phyloP scores from a whole-genome alignment of 371 early-diverging fungal genomes.

The Coemansia sp. region DNA sequence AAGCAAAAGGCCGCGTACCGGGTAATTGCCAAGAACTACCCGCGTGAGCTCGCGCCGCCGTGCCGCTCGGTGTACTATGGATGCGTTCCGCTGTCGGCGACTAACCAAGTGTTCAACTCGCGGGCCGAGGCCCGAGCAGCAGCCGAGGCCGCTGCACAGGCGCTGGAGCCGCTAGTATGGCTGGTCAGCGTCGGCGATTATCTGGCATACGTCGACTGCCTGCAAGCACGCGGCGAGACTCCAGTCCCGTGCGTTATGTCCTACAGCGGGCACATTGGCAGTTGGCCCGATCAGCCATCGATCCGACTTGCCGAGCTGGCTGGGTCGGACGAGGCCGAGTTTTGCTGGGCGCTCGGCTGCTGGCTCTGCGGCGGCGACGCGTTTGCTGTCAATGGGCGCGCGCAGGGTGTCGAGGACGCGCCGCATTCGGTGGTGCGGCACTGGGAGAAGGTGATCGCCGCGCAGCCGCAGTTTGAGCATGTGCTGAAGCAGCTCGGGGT shows the following conservation, averaged over 20 bases:
- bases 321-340: slow-evolving; percentile 6
- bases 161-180: slow-evolving; percentile 15
- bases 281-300: slow-evolving; percentile 2
- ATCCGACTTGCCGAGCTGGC: neutral
- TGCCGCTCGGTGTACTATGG: slow-evolving; percentile 45
- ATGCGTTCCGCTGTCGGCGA: slow-evolving; percentile 24
- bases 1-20: slow-evolving; percentile 48
- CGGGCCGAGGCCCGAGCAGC: slow-evolving; percentile 25
- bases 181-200: slow-evolving; percentile 38
- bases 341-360: slow-evolving; percentile 45
- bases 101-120: slow-evolving; percentile 33
- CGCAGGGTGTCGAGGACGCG: neutral
- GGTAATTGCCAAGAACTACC: slow-evolving; percentile 35
- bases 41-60: slow-evolving; percentile 27
- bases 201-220: slow-evolving; percentile 21
- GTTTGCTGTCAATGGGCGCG: neutral
- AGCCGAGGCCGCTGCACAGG: slow-evolving; percentile 13
- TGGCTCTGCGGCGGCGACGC: slow-evolving; percentile 38
- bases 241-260: slow-evolving; percentile 42
- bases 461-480: slow-evolving; percentile 4
- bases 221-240: slow-evolving; percentile 19
- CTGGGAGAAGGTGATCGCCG: slow-evolving; percentile 11
- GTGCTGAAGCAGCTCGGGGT: slow-evolving; percentile 12
- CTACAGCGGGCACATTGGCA: slow-evolving; percentile 16
- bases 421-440: slow-evolving; percentile 33